A percentile compares a stretch with the other conserved stretches of the same genome.
These are phyloP conservation scores for Boletus coccyginus DNA, from an alignment of 768 basidiomycete species.

Conservation along the genomic window DNA sequence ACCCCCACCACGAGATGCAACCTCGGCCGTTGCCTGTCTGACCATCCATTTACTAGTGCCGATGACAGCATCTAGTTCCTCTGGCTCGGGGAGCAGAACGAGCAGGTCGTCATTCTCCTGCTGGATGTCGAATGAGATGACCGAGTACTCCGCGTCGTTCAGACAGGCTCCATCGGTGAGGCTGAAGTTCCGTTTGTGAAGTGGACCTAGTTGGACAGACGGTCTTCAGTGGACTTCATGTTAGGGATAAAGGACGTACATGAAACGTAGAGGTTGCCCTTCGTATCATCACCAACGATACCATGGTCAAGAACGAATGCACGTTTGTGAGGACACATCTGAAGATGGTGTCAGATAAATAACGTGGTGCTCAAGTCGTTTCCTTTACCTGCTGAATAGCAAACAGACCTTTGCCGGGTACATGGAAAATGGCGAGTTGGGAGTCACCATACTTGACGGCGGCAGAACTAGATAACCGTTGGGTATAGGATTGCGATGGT, in stretches of 20 bases:
- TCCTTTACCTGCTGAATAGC: conserved; percentile 63
- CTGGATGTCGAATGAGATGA: conserved; percentile 59
- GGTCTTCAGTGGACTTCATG: background rate
- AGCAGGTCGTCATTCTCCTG: conserved; percentile 43
- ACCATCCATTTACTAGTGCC: conserved; percentile 67
- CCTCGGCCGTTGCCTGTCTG: conserved; percentile 47
- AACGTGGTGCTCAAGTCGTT: background rate
- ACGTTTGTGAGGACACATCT: conserved; percentile 50
- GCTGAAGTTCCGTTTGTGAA: conserved; percentile 67
- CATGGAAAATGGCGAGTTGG: conserved; percentile 66
- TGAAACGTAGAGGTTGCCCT: conserved; percentile 50
- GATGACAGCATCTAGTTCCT: conserved; percentile 57
- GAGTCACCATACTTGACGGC: conserved; percentile 63
- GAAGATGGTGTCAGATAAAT: background rate
- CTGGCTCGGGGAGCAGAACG: conserved; percentile 49
- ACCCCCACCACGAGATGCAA: conserved; percentile 26
- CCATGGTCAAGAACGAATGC: conserved; percentile 73
- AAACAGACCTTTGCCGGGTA: conserved; percentile 56
- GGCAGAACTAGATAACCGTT: conserved; percentile 30
- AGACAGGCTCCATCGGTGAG: conserved; percentile 55
- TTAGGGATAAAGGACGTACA: conserved; percentile 32
- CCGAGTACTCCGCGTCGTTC: conserved; percentile 56
- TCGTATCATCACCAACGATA: conserved; percentile 61
- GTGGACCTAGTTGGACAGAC: conserved; percentile 40
- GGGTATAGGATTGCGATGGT: background rate